Evolutionary conservation across 1,284 basidiomycete genomes (phyloP), one percentile per base, ranked within the genome.

Genomic region (Pterulicium gracile): DNA sequence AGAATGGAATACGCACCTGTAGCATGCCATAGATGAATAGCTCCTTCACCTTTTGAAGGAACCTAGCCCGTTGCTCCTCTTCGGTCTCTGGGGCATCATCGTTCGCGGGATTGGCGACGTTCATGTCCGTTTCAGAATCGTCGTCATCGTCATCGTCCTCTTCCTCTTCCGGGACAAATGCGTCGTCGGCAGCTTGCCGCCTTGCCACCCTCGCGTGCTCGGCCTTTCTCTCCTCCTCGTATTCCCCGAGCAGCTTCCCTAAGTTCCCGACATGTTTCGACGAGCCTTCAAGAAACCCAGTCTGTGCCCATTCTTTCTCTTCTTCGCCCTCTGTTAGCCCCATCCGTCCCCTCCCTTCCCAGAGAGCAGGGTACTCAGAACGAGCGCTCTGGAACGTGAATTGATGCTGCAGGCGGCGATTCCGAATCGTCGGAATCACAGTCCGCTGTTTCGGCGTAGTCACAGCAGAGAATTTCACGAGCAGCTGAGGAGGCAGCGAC

Each of bases 11-110:
- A 52, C 79, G 59, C 60, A 80, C 86, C 60, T 85, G 79, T 4
- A 89, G 65, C 49, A 80, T 58, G 2, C 87, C 86, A 52, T 87
- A 86, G 27, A 89, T 83, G 54, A 88, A 82, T 12, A 68, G 64
- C 56, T 88, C 86, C 42, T 66, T 71, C 15, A 89, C 61, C 17
- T 67, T 59, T 42, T 82, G 66, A 56, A 79, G 72, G 56, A 88
- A 87, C 13, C 58, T 56, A 17, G 53, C 61, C 52, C 64, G 67
- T 1, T 59, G 57, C 52, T 79, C 77, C 39, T 72, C 72, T 3
- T 71, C 66, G 4, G 67, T 67, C 49, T 72, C 69, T 44, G n/a
- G n/a, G n/a, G n/a, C n/a, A n/a, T n/a, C n/a, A n/a, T n/a, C n/a
- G 15, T 34, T 34, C 7, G 13, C n/a, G 10, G 7, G 10, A 10